These are phyloP conservation scores for Sphagnum fallax DNA, from an alignment of 228 moss, liverwort and hornwort species.

Conservation along the genomic window DNA sequence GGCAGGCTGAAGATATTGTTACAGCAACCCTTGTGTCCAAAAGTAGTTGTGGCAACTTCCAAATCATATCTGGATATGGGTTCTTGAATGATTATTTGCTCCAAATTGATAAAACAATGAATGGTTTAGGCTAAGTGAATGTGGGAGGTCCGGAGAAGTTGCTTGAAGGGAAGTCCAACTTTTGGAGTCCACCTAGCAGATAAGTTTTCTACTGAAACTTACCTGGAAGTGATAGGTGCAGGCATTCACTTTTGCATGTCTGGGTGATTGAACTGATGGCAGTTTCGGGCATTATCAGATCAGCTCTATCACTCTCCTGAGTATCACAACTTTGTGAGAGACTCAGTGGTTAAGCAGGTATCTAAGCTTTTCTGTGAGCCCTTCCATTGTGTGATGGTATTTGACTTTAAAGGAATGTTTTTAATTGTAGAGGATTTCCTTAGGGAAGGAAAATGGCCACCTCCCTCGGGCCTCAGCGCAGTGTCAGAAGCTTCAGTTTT, in stretches of 20 bases:
- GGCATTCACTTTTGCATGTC: not conserved
- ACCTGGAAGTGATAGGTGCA: not conserved
- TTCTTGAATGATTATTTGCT: not conserved
- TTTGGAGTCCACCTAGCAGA: too few species aligned
- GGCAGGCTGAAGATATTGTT: too few species aligned
- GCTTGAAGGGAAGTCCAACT: not conserved
- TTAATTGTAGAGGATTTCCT: not conserved
- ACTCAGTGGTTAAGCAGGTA: constrained; percentile 23
- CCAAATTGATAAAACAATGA: not conserved
- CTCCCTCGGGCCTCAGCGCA: constrained; percentile 3
- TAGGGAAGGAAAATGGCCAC: constrained; percentile 6
- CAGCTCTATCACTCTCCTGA: constrained; percentile 23
- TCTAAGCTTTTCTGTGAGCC: not conserved
- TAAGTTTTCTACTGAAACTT: not conserved
- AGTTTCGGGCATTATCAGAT: constrained; percentile 36
- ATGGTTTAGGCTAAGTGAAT: not conserved
- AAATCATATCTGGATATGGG: too few species aligned
- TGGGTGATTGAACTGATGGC: constrained; percentile 19
- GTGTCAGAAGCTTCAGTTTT: not conserved
- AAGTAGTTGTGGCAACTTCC: too few species aligned
- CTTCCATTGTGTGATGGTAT: not conserved
- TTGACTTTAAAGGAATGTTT: not conserved
- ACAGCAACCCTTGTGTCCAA: too few species aligned
- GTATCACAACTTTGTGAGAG: constrained; percentile 29
- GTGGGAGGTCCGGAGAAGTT: not conserved